Base-by-base conservation (phyloP, 1,284 basidiomycete species). In the Mycena sp. region DNA sequence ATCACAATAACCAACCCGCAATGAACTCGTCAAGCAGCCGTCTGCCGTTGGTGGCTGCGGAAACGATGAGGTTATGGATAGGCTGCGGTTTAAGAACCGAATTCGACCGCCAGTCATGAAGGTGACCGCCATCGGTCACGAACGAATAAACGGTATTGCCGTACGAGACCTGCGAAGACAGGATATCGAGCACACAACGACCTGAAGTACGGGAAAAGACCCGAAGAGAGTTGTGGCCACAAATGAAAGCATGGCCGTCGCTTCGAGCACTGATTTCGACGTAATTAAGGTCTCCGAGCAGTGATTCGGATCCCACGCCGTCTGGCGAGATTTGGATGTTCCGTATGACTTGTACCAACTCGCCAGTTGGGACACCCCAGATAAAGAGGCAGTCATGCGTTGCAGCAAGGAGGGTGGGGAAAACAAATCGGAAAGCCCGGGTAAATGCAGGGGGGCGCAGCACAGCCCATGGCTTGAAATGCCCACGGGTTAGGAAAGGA, bases 361-460 rank as follows among this genome's bases (percentile, higher is more conserved):
- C n/a, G n/a, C n/a, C n/a, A 0, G 82, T 82, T 5, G 81, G 79
- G 19, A 92, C 77, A 68, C 93, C 84, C 80, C 83, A 91, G 6
- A 92, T 62, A 65, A 83, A 91, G 29, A 74, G 74, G 14, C 78
- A 72, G 41, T 59, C 35, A 6, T 16, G 25, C 0, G 74, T 69
- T 1, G 82, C 81, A 3, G 85, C 83, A 1, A 90, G 74, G 5
- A 93, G 77, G 5, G 81, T 85, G 1, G 91, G 90, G 69, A 87
- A 89, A 5, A 87, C 86, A 66, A 91, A 86, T 6, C 90, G 85
- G 72, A 85, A 92, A 1, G 90, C 90, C 2, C 80, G 77, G 2
- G 85, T 84, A 7, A 50, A 40, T 40, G 81, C 79, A 6, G 85
- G 83, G 49, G 83, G 75, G 2, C 70, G 58, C 59, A 91, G 74